These are phyloP conservation scores for Blepharisma japonicum DNA, from an alignment of 73 alveolate species.

Conservation along the genomic window DNA sequence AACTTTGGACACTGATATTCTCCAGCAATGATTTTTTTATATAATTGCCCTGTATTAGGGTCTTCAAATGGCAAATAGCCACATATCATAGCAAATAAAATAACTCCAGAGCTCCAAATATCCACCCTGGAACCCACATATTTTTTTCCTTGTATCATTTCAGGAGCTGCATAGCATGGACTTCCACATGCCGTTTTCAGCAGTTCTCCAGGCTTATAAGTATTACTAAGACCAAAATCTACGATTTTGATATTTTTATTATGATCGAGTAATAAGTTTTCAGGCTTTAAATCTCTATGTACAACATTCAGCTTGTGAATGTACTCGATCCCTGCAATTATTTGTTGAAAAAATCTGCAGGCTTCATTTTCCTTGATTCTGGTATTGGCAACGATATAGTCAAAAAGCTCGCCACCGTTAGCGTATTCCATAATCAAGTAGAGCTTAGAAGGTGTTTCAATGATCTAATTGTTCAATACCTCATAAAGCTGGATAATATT, in stretches of 20 bases:
- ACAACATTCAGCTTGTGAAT: constrained; percentile 66
- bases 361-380: constrained; percentile 70
- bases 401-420: constrained; percentile 79
- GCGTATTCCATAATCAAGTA: constrained; percentile 78
- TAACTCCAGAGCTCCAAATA: constrained; percentile 96
- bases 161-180: constrained; percentile 95
- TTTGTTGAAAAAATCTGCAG: constrained; percentile 67
- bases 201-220: not conserved
- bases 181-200: constrained; percentile 85
- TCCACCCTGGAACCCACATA: constrained; percentile 91
- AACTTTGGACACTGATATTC: constrained; percentile 13
- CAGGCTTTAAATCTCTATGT: constrained; percentile 91
- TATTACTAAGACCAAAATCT: constrained; percentile 79
- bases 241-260: constrained; percentile 69
- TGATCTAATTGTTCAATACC: constrained; percentile 21
- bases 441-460: constrained; percentile 38
- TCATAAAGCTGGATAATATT: constrained; percentile 76
- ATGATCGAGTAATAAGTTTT: constrained; percentile 73
- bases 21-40: constrained; percentile 64
- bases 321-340: constrained; percentile 75
- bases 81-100: constrained; percentile 94
- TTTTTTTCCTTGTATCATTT: constrained; percentile 81
- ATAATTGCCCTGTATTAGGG: constrained; percentile 72
- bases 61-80: constrained; percentile 97
- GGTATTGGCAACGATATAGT: constrained; percentile 58